Evolutionary conservation across 805 yeast genomes (phyloP).

Genomic region (Saccharomycopsis sp.): DNA sequence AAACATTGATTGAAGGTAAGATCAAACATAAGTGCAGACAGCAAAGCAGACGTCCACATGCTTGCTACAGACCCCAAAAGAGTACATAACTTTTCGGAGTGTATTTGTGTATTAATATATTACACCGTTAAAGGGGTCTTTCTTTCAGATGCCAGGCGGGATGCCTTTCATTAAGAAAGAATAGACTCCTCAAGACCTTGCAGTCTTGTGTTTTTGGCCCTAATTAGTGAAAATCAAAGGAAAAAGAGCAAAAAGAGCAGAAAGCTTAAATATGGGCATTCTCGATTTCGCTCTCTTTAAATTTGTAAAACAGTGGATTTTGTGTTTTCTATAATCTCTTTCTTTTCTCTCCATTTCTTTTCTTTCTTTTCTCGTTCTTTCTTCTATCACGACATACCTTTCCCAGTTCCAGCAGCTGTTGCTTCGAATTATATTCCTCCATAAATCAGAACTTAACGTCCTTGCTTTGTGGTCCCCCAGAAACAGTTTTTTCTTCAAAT

Average conservation of each 20-base stretch:
- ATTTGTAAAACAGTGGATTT: background rate
- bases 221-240: background rate
- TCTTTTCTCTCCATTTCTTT: background rate
- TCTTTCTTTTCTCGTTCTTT: background rate
- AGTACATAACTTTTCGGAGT: too few relatives aligned
- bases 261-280: background rate
- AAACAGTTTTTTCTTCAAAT: background rate
- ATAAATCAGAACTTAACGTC: background rate
- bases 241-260: constrained; percentile 4
- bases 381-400: background rate
- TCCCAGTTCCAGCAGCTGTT: background rate
- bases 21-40: background rate
- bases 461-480: background rate
- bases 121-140: too few relatives aligned
- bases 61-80: too few relatives aligned
- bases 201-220: background rate
- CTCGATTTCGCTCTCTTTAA: background rate
- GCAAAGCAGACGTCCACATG: background rate
- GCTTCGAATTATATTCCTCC: background rate
- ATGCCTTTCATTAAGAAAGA: too few relatives aligned
- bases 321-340: background rate
- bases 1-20: background rate
- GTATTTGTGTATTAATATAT: too few relatives aligned
- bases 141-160: too few relatives aligned
- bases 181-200: background rate